Evolutionary conservation across 2,329 filamentous ascomycete genomes (phyloP).

Genomic region (Diaporthe eres): DNA sequence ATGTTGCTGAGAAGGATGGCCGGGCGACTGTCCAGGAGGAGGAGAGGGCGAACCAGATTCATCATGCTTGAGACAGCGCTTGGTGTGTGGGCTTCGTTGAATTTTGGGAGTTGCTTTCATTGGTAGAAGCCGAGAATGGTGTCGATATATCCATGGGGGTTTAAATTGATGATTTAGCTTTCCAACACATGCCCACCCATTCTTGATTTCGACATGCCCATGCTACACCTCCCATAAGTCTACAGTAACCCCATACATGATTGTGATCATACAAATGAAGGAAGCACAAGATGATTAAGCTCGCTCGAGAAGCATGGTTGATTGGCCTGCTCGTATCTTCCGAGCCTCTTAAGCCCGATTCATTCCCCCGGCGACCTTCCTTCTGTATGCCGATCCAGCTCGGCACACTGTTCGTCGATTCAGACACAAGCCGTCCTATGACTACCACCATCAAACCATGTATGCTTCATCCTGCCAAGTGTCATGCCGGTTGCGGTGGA

Average conservation of each 20-base stretch:
- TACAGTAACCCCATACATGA: not conserved
- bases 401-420: not conserved
- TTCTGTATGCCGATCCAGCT: not conserved
- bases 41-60: constrained; percentile 24
- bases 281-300: not conserved
- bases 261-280: not conserved
- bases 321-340: not conserved
- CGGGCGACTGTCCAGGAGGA: constrained; percentile 38
- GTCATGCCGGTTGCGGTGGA: not conserved
- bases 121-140: too few relatives aligned
- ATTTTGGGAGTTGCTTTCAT: accelerated
- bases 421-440: not conserved
- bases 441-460: accelerated
- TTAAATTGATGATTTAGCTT: not conserved
- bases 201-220: not conserved
- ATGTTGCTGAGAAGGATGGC: constrained; percentile 44
- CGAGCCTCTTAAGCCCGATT: not conserved
- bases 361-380: not conserved
- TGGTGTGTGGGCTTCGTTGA: not conserved
- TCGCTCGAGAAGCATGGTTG: not conserved
- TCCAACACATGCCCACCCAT: not conserved
- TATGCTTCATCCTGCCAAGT: accelerated
- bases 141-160: accelerated
- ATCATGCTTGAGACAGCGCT: not conserved
- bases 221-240: too few relatives aligned